Evolutionary conservation across 257 asterid species (phyloP).

Genomic region (Fraxinus americana): DNA sequence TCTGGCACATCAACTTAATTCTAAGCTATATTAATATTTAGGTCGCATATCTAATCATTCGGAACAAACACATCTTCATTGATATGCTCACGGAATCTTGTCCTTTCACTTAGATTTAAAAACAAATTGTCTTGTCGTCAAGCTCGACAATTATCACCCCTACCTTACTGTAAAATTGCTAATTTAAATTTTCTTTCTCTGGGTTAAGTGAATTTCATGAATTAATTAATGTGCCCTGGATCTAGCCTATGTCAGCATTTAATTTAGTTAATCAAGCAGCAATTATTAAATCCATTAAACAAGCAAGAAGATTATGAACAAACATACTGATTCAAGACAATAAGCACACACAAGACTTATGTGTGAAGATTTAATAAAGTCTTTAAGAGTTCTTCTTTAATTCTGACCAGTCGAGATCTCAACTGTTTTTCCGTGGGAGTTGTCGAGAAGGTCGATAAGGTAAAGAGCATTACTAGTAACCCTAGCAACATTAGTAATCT

Average conservation of each 20-base stretch:
- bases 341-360: not conserved
- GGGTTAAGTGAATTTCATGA: no score
- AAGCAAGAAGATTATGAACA: not conserved
- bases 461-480: conserved; percentile 93
- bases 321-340: not conserved
- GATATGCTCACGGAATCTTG: no score
- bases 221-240: not conserved
- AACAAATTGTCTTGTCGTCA: no score
- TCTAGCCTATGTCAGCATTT: not conserved
- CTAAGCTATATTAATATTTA: no score
- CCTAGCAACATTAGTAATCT: conserved; percentile 62
- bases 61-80: no score
- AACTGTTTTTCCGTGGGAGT: not conserved
- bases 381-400: not conserved
- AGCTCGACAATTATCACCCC: no score
- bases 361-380: not conserved
- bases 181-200: no score
- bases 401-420: not conserved
- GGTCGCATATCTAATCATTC: no score
- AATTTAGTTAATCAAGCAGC: not conserved
- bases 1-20: no score
- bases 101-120: no score
- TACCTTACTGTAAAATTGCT: no score
- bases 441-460: conserved; percentile 63
- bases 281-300: not conserved